These are phyloP conservation scores for Ceratobasidium sp. DNA, from an alignment of 1,284 basidiomycete genomes.

Conservation along the genomic window DNA sequence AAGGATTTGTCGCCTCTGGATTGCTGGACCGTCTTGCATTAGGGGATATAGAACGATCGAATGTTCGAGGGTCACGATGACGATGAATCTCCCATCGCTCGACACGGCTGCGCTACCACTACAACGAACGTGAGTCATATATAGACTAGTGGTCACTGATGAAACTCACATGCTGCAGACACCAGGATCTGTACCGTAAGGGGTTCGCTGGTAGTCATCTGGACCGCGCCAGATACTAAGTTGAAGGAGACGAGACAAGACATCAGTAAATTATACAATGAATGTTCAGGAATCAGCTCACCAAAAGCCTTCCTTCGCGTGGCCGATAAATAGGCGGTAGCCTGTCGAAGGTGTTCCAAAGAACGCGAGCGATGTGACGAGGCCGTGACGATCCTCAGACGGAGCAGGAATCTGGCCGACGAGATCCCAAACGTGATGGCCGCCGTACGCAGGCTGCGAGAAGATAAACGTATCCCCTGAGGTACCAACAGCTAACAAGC, in stretches of 20 bases:
- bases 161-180: conserved; percentile 7
- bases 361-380: conserved; percentile 6
- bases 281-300: neutral
- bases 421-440: neutral
- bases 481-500: neutral
- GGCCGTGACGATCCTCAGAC: neutral
- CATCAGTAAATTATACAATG: neutral
- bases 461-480: neutral
- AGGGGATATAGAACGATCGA: neutral
- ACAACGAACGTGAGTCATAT: neutral
- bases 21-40: neutral
- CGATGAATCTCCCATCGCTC: neutral
- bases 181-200: neutral
- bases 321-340: conserved; percentile 7
- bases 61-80: conserved; percentile 4
- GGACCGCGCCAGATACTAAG: neutral
- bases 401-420: conserved; percentile 5
- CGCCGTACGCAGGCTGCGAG: neutral
- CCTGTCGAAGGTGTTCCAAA: neutral
- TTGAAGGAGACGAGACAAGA: neutral
- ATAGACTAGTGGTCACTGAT: neutral
- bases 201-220: conserved; percentile 2
- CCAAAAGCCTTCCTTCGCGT: conserved; percentile 15
- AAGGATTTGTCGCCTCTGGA: neutral
- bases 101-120: neutral